These are phyloP conservation scores for Trifolium repens DNA, from an alignment of 306 rosid genomes.

Conservation along the genomic window DNA sequence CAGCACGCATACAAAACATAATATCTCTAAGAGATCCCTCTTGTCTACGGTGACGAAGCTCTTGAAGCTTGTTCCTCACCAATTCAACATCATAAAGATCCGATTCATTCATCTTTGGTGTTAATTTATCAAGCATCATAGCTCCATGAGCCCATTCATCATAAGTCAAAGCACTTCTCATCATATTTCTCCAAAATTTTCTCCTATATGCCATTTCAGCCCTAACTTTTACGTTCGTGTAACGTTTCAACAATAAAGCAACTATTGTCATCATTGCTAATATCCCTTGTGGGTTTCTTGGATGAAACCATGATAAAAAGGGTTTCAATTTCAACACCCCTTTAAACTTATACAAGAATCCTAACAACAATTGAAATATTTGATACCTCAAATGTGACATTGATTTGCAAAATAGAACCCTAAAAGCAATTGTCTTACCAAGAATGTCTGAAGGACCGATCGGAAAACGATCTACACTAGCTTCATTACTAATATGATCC, in stretches of 20 bases:
- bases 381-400: slow-evolving; percentile 71
- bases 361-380: slow-evolving; percentile 51
- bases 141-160: slow-evolving; percentile 99
- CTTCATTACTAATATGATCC: slow-evolving; percentile 89
- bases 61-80: slow-evolving; percentile 85
- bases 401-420: slow-evolving; percentile 83
- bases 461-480: slow-evolving; percentile 77
- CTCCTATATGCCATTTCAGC: slow-evolving; percentile 96
- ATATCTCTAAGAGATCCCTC: slow-evolving; percentile 86
- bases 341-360: slow-evolving; percentile 56
- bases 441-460: slow-evolving; percentile 88
- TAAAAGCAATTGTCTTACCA: slow-evolving; percentile 81
- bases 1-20: slow-evolving; percentile 91
- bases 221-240: slow-evolving; percentile 70
- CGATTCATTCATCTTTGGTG: slow-evolving; percentile 85
- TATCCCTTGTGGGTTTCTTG: slow-evolving; percentile 92
- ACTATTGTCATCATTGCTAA: slow-evolving; percentile 83
- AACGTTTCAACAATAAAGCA: slow-evolving; percentile 84
- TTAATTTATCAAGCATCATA: slow-evolving; percentile 92
- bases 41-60: slow-evolving; percentile 81
- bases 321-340: slow-evolving; percentile 52
- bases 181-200: slow-evolving; percentile 95
- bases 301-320: slow-evolving; percentile 77
- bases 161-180: slow-evolving; percentile 86
- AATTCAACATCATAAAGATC: slow-evolving; percentile 82